Evolutionary conservation across 306 rosid species (phyloP).

Genomic region (Vachellia collinsii): DNA sequence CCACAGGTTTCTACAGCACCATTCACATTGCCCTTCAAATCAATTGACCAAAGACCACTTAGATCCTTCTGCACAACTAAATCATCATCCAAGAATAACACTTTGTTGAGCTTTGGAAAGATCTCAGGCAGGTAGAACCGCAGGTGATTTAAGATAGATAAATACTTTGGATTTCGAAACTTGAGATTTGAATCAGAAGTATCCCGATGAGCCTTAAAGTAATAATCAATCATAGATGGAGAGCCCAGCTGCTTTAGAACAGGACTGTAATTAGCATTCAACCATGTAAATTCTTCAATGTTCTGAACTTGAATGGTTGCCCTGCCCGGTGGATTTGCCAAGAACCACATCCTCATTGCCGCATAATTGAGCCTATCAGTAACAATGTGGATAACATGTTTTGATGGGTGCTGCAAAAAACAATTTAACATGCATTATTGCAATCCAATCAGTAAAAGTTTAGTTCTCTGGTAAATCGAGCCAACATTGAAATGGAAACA

Average conservation of each 20-base stretch:
- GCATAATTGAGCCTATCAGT: constrained; percentile 94
- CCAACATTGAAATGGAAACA: constrained; percentile 27
- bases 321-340: constrained; percentile 79
- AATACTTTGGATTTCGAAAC: constrained; percentile 91
- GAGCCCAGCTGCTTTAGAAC: constrained; percentile 94
- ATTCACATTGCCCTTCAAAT: constrained; percentile 88
- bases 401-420: constrained; percentile 75
- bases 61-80: constrained; percentile 94
- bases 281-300: constrained; percentile 91
- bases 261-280: constrained; percentile 95
- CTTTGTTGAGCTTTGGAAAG: constrained; percentile 91
- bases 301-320: no score
- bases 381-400: constrained; percentile 89
- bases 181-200: constrained; percentile 86
- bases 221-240: constrained; percentile 84
- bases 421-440: constrained; percentile 31
- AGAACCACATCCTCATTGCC: constrained; percentile 99
- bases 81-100: constrained; percentile 93
- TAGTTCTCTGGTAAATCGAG: neutral
- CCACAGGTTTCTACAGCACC: constrained; percentile 99
- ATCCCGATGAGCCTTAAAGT: constrained; percentile 84
- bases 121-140: constrained; percentile 98
- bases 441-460: constrained; percentile 30
- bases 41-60: constrained; percentile 78
- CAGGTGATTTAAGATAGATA: constrained; percentile 95